Base-by-base conservation (phyloP, 306 rosid genomes). In the Carpinus fangiana region DNA sequence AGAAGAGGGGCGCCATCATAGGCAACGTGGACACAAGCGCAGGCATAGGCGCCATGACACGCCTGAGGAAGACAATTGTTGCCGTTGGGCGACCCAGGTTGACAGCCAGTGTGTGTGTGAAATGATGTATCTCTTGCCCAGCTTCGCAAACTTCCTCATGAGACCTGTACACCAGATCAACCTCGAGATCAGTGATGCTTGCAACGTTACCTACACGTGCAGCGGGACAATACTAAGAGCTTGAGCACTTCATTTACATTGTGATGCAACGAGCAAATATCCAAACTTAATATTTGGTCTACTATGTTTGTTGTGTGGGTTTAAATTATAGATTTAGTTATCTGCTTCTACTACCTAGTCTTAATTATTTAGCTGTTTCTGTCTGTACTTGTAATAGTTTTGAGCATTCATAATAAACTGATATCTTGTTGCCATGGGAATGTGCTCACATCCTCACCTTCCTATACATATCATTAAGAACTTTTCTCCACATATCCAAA, bases 41-140 rank as follows among this genome's bases (percentile, higher is more conserved):
- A 0, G 72, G 0, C 90, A 75, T 38, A 62, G 66, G 45, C 79
- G 26, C 5, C 60, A 18, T 41, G 54, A 46, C 10, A 66, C 87
- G 0, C 54, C 81, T 0, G 86, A 76, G 13, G 91, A 86, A 56
- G 90, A 89, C 0, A 83, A 84, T 36, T 95, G 98, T 48, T 95
- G 98, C 82, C 71, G 88, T 60, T 95, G 98, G 98, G 84, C 86
- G 17, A 78, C 3, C 50, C 85, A 84, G 59, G 83, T 95, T 11
- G 98, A 92, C 56, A 76, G 17, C 69, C 78, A 87, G 36, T 94
- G 98, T 48, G 92, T 92, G 31, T 92, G 98, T 73, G 92, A 90
- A 10, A 31, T 88, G 75, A 86, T 94, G 3, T 53, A 72, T 60
- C 92, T 62, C 46, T 77, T 94, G 89, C 94, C 98, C 5, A 72